Evolutionary conservation across 257 asterid genomes (phyloP), one percentile per base, ranked within the genome.

Genomic region (Solanum neorickii): DNA sequence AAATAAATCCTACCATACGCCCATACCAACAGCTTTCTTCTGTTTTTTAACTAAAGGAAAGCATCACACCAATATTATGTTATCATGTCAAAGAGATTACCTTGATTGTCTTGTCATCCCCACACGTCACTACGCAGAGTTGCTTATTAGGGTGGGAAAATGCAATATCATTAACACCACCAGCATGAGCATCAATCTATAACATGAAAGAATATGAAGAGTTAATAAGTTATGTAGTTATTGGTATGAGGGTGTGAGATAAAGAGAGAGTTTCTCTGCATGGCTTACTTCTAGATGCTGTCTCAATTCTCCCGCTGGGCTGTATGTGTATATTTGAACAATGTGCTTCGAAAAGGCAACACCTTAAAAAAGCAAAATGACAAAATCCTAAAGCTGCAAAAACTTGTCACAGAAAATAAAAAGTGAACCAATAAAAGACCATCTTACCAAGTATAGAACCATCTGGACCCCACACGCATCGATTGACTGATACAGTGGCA

Each of bases 401-500:
- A 80, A 29, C 27, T 16, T 66, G 37, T 70, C 59, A 86, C 77
- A 69, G 74, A 82, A 78, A 86, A 83, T 5, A 69, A 69, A 70
- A 11, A 5, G 27, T 33, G 66, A 46, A 33, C 46, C 83, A 47
- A 49, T 27, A 46, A 89, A 78, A 10, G 7, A 3, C 44, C 18
- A 69, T 35, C 87, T 47, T 94, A 96, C 99, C 99, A 87, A 97
- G 95, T 89, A 96, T 94, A 88, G 99, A 93, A 87, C 99, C 99
- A 91, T 97, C 99, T 29, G 98, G 96, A 73, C 97, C 98, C 99
- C 99, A 97, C 82, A 95, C 96, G 62, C 98, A 95, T 90, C 97
- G 92, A 87, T 97, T 97, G 69, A 97, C 99, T 77, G 98, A 93
- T 87, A 94, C 91, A 18, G 97, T 93, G 13, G 96, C 96, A 92